Base-by-base conservation (phyloP, 2,329 filamentous ascomycete species). In the Aspergillus intermedius region DNA sequence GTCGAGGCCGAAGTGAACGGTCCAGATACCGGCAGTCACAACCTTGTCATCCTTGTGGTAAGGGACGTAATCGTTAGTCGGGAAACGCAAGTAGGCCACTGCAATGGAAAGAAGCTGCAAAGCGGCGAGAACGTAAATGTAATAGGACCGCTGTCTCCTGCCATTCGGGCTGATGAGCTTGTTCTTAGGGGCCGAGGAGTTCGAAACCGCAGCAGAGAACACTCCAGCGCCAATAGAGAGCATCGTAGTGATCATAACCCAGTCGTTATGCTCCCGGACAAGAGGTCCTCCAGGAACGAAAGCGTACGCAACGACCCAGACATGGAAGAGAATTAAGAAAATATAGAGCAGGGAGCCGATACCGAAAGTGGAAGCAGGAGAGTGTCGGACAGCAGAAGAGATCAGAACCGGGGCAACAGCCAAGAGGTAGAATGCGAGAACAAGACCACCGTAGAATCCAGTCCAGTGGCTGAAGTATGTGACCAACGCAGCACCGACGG, bases 251-350 rank as follows among this genome's bases (percentile, higher is more conserved):
- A 82, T 79, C 89, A 97, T 95, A 62, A 98, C 79, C 87, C 91
- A 96, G 66, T 97, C 91, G 1, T 91, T 98, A 63, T 85, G 91
- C 68, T 98, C 93, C 41, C 93, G 85, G 40, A 98, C 87, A 1
- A 95, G 78, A 3, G 89, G 89, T 2, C 93, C 93, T 45, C 93
- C 93, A 2, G 93, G 93, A 3, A 98, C 93, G 59, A 98, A 98
- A 10, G 93, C 93, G 62, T 98, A 98, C 2, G 93, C 93, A 9
- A 98, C 93, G 32, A 96, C 87, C 93, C 93, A 98, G 48, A 96
- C 90, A 64, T 97, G 91, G 76, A 95, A 95, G n/a, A 98, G 80
- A 4, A 96, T 85, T 73, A 97, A 74, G 60, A 97, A 78, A 69
- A 97, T 95, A 75, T 97, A 98, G 44, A 95, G 69, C 46, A 96